Evolutionary conservation across 2,329 filamentous ascomycete genomes (phyloP).

Genomic region (Anisogramma anomala): DNA sequence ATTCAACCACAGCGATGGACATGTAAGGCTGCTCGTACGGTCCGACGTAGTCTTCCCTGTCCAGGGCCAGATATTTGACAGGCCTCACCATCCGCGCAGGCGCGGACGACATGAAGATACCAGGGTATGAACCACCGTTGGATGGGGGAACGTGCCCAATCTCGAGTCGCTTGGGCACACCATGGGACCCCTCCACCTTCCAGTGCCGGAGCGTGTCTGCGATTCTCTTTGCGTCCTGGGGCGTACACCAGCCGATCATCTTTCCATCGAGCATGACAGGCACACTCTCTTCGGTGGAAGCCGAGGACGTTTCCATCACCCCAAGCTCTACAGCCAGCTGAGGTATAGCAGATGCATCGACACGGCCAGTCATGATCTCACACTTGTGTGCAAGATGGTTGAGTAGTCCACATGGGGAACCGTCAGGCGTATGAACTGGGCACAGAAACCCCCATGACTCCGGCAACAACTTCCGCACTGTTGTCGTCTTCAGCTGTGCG

Average conservation of each 20-base stretch:
- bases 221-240: constrained; percentile 68
- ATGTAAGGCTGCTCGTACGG: constrained; percentile 96
- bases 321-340: constrained; percentile 68
- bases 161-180: constrained; percentile 73
- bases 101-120: constrained; percentile 84
- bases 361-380: constrained; percentile 64
- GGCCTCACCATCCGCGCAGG: constrained; percentile 80
- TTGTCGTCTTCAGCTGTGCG: constrained; percentile 91
- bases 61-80: constrained; percentile 80
- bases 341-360: constrained; percentile 66
- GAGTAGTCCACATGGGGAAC: constrained; percentile 82
- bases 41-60: constrained; percentile 78
- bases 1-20: constrained; percentile 86
- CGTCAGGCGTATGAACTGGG: constrained; percentile 94
- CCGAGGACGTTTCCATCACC: constrained; percentile 62
- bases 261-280: constrained; percentile 83
- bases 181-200: constrained; percentile 82
- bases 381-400: constrained; percentile 96
- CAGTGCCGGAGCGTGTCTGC: constrained; percentile 82
- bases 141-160: constrained; percentile 85
- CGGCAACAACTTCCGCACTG: constrained; percentile 85
- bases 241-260: constrained; percentile 82
- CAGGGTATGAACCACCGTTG: constrained; percentile 86
- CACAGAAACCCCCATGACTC: constrained; percentile 98
- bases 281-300: constrained; percentile 71